These are phyloP conservation scores for Pleurotus eryngii DNA, from an alignment of 768 basidiomycete genomes.

Conservation along the genomic window DNA sequence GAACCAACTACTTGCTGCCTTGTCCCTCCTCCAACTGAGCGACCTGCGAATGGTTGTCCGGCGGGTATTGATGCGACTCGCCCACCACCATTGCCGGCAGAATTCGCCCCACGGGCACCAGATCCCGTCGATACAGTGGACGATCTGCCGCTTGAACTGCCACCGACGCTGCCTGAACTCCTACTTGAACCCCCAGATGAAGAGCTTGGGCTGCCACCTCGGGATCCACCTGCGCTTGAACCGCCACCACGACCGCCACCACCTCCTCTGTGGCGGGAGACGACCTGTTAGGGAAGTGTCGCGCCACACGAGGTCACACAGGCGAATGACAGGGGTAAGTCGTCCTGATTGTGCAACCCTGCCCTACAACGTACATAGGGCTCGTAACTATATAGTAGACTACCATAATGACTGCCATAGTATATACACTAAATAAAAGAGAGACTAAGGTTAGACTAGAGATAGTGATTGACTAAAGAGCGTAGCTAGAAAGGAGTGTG, in stretches of 20 bases:
- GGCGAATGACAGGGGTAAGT: no score
- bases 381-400: no score
- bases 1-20: conserved; percentile 37
- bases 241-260: conserved; percentile 22
- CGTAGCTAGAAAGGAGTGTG: no score
- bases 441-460: no score
- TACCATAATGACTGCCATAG: no score
- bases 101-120: conserved; percentile 12
- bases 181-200: conserved; percentile 14
- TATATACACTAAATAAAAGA: no score
- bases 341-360: no score
- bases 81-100: conserved; percentile 20
- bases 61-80: conserved; percentile 28
- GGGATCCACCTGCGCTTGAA: neutral
- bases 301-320: no score
- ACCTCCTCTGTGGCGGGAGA: conserved; percentile 17
- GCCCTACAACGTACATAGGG: no score
- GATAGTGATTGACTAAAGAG: no score
- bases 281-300: no score
- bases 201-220: conserved; percentile 16
- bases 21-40: conserved; percentile 43
- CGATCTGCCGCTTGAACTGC: conserved; percentile 1
- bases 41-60: conserved; percentile 36
- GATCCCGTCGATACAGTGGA: conserved; percentile 12
- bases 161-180: conserved; percentile 13